Conservation (phyloP, 2,329 filamentous ascomycete species). For the Calonectria crousiana region DNA sequence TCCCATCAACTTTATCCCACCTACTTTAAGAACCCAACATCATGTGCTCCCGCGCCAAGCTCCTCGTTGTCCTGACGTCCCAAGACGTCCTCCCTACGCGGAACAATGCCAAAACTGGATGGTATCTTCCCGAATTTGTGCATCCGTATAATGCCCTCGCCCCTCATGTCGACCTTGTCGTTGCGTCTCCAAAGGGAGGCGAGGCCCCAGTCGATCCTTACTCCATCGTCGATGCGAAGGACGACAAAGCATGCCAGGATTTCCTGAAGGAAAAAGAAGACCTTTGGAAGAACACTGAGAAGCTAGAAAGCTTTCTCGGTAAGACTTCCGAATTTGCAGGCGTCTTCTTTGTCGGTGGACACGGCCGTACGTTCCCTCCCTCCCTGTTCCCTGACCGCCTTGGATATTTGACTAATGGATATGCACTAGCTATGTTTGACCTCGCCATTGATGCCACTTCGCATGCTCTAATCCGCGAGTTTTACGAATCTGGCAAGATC, state of each 20-base stretch:
- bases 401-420: background rate
- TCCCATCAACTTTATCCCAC: background rate
- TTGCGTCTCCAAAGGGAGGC: conserved; percentile 11
- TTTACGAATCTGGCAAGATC: conserved; percentile 16
- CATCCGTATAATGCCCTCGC: conserved; percentile 1
- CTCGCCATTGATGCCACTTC: background rate
- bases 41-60: background rate
- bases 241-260: background rate
- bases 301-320: conserved; percentile 5
- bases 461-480: conserved; percentile 9
- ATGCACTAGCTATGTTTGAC: conserved; percentile 13
- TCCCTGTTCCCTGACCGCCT: background rate
- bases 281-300: conserved; percentile 10
- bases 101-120: background rate
- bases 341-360: conserved; percentile 12
- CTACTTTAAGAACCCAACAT: background rate
- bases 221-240: background rate
- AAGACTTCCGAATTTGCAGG: conserved; percentile 2
- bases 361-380: background rate
- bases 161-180: background rate
- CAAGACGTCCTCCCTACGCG: background rate
- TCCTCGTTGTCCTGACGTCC: background rate
- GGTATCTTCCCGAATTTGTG: conserved; percentile 9
- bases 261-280: conserved; percentile 5
- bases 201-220: background rate